Evolutionary conservation across 2,329 filamentous ascomycete species (phyloP), one percentile per base, ranked within the genome.

Genomic region (Penicillium sp.): DNA sequence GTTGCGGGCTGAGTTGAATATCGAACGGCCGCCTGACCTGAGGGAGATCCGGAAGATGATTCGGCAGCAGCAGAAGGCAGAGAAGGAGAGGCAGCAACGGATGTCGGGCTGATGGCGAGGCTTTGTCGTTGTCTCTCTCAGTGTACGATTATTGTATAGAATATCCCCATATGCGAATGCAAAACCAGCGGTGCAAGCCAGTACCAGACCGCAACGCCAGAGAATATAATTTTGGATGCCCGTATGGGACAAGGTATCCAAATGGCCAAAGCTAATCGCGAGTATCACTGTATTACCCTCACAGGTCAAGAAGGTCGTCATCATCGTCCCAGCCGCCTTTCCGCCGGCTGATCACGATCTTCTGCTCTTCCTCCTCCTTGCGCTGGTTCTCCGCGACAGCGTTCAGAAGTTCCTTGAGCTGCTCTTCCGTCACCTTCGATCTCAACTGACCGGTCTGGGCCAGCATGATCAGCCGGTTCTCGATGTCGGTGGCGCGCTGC

Each of bases 381-480:
- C 69, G 69, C 72, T 84, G 79, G 59, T 82, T 87, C 65, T 95
- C 90, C 23, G 89, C 86, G 52, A 96, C 82, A 13, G 89, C 89
- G 55, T 84, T 87, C 56, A 98, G 74, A 49, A 98, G 78, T 59
- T 95, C 89, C 77, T 97, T 96, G 64, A 98, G 78, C 76, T 97
- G 91, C 42, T 86, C 84, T 73, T 98, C 93, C 1, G 87, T 92
- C 41, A 98, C 89, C 70, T 95, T 95, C 54, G 82, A 76, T 47
- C 89, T 79, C 62, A 98, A 77, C 76, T 97, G 93, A 23, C 92
- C 91, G 23, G 85, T 82, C 64, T 90, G 83, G 50, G 93, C 92
- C 50, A 98, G 81, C 83, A 86, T 90, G 71, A 98, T 91, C 49
- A 98, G 81, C 44, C 92, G 76, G 78, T 95, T 91, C 77, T 98